Percentiles rank a stretch among this genome's conserved stretches.
phyloP scores from a whole-genome alignment of 1,139 yeast genomes.

The Pichia norvegensis region DNA sequence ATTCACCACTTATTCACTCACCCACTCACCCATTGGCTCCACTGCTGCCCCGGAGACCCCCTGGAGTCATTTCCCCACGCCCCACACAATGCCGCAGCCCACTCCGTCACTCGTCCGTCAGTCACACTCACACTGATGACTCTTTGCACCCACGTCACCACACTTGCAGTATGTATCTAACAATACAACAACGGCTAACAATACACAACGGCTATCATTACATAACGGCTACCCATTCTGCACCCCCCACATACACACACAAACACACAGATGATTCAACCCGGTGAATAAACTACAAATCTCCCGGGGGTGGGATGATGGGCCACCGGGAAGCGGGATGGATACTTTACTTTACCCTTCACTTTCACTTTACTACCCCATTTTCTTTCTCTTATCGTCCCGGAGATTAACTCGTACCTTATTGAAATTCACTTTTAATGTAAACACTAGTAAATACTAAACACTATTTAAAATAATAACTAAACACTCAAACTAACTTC shows the following conservation, averaged over 20 bases:
- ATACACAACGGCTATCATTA: no score
- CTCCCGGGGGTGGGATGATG: not conserved
- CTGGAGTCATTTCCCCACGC: not conserved
- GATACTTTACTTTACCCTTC: not conserved
- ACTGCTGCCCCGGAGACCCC: not conserved
- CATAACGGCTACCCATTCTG: not conserved
- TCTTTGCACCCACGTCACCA: not conserved
- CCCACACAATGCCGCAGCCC: not conserved
- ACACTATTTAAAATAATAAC: no score
- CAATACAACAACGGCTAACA: no score
- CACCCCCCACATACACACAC: not conserved
- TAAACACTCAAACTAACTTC: constrained; percentile 61
- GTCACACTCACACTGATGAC: not conserved
- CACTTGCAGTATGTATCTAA: no score
- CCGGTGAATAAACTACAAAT: no score
- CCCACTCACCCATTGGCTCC: not conserved
- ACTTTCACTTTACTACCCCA: not conserved
- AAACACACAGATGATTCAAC: no score
- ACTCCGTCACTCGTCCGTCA: not conserved
- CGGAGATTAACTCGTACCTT: not conserved
- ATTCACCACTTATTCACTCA: no score
- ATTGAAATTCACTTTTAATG: no score
- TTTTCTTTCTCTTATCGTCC: not conserved
- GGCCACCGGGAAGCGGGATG: not conserved
- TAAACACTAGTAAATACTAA: no score